A percentile compares a stretch with the other conserved stretches of the same genome.
These are phyloP conservation scores for Paspalum notatum DNA, from an alignment of 176 grass and related monocot species.

Conservation along the genomic window DNA sequence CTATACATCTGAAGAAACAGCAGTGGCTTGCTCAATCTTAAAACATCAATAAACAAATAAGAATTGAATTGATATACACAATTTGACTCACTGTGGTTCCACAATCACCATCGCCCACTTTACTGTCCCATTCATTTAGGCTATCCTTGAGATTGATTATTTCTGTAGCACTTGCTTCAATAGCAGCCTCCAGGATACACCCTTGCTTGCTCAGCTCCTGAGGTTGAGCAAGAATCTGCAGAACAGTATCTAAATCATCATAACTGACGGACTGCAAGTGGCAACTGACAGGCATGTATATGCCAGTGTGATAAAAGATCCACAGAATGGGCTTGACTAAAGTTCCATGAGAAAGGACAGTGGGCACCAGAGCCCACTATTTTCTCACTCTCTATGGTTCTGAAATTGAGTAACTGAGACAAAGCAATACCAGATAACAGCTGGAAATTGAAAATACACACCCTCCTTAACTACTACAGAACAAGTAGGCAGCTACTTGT, in stretches of 20 bases:
- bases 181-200: slow-evolving; percentile 73
- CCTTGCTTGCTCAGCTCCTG: slow-evolving; percentile 78
- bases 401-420: background rate
- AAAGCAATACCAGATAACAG: slow-evolving; percentile 16
- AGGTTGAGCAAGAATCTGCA: slow-evolving; percentile 66
- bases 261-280: slow-evolving; percentile 17
- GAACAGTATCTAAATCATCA: slow-evolving; percentile 25
- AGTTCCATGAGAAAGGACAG: background rate
- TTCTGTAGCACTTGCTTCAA: slow-evolving; percentile 81
- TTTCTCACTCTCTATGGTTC: slow-evolving; percentile 30
- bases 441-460: slow-evolving; percentile 1
- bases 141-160: slow-evolving; percentile 74
- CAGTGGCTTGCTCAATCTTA: slow-evolving; percentile 20
- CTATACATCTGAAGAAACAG: slow-evolving; percentile 86
- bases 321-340: background rate
- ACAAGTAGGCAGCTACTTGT: background rate
- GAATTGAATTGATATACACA: slow-evolving; percentile 1
- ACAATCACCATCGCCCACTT: slow-evolving; percentile 99
- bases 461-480: slow-evolving; percentile 12
- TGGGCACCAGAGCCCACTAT: slow-evolving; percentile 1
- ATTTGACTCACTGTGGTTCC: slow-evolving; percentile 82
- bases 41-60: slow-evolving; percentile 5
- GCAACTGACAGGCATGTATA: slow-evolving; percentile 29
- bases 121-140: slow-evolving; percentile 97
- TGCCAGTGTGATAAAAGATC: slow-evolving; percentile 22